Percentiles rank a stretch among this genome's conserved stretches.
Evolutionary conservation across 108 stramenopile genomes (phyloP).

Genomic region (Cyclotella baltica): DNA sequence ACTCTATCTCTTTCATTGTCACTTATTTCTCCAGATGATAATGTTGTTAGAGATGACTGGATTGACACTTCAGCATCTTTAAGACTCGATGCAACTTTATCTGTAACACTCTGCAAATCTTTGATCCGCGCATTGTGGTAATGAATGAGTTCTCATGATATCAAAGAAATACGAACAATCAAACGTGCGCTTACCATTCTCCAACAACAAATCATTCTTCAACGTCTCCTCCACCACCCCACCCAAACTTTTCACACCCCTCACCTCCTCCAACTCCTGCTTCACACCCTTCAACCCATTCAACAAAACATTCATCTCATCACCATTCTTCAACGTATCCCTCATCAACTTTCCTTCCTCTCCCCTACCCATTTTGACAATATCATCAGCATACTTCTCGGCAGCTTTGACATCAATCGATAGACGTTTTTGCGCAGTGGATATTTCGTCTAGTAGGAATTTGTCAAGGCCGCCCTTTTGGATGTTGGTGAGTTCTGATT

Average conservation of each 20-base stretch:
- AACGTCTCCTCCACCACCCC: background rate
- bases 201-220: conserved; percentile 20
- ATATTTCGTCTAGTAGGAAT: conserved; percentile 13
- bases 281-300: conserved; percentile 12
- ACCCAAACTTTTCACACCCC: conserved; percentile 1
- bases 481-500: conserved; percentile 13
- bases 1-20: background rate
- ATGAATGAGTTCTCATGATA: background rate
- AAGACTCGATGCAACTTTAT: conserved; percentile 7
- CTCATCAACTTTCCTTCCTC: conserved; percentile 10
- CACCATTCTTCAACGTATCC: background rate
- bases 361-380: conserved; percentile 6
- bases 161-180: background rate
- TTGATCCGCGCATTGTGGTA: background rate
- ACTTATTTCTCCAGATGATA: conserved; percentile 1
- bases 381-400: conserved; percentile 4
- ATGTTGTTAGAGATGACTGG: background rate
- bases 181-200: conserved; percentile 1
- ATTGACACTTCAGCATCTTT: conserved; percentile 7
- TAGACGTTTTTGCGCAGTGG: conserved; percentile 3
- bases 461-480: background rate
- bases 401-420: background rate
- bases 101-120: conserved; percentile 11
- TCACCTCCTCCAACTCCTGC: conserved; percentile 22
- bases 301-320: background rate